Evolutionary conservation across 2,329 filamentous ascomycete species (phyloP).

Genomic region (Neonectria ditissima): DNA sequence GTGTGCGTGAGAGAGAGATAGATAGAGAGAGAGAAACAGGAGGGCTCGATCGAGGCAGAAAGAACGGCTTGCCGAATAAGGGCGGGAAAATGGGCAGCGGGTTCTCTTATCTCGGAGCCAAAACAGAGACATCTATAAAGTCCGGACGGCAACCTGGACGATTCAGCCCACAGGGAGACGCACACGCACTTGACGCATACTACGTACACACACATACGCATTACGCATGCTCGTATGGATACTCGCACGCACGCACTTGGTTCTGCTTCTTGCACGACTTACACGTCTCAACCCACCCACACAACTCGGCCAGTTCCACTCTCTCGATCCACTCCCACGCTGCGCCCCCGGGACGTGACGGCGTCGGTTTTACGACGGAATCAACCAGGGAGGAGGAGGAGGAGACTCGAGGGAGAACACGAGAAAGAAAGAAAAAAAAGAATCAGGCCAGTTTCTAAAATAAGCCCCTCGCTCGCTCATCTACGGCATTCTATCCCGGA

Average conservation of each 20-base stretch:
- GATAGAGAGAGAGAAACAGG: background rate
- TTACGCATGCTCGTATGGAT: constrained; percentile 6
- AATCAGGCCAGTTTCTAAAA: background rate
- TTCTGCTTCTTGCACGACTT: background rate
- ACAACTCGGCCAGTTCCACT: background rate
- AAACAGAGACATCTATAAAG: background rate
- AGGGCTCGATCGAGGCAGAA: background rate
- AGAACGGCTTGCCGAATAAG: background rate
- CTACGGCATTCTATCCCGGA: no score
- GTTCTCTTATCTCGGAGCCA: constrained; percentile 3
- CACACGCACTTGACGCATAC: constrained; percentile 1
- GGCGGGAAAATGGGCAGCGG: constrained; percentile 1
- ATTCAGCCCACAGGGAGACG: background rate
- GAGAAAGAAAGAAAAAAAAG: background rate
- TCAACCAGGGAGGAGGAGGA: background rate
- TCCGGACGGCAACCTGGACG: background rate
- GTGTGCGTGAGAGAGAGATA: no score
- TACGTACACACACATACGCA: background rate
- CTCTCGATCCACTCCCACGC: constrained; percentile 5
- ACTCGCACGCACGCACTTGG: background rate
- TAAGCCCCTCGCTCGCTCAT: no score
- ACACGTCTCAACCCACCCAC: background rate
- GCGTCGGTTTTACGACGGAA: constrained; percentile 1
- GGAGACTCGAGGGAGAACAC: background rate
- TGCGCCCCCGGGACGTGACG: constrained; percentile 10